phyloP scores from a whole-genome alignment of 805 yeast genomes.

The Candida schatavii region DNA sequence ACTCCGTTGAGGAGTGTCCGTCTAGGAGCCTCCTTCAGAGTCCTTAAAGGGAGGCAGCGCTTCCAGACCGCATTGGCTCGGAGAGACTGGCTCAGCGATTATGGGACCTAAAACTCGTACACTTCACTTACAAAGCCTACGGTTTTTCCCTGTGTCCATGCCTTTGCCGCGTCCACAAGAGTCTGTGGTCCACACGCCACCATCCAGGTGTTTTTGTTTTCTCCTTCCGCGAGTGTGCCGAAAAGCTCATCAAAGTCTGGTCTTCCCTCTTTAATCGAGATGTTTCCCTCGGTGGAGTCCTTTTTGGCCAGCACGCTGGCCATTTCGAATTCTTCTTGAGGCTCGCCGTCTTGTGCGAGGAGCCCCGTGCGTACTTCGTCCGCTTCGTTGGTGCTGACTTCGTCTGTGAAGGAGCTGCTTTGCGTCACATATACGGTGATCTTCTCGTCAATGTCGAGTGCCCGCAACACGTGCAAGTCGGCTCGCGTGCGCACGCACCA shows the following conservation, averaged over 20 bases:
- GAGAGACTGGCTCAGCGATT: too few species aligned
- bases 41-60: too few species aligned
- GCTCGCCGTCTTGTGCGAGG: slow-evolving; percentile 2
- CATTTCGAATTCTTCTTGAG: slow-evolving; percentile 42
- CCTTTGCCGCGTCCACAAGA: slow-evolving; percentile 38
- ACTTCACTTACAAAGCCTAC: slow-evolving; percentile 44
- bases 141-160: slow-evolving; percentile 33
- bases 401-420: background rate
- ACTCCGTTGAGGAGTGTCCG: too few species aligned
- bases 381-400: background rate
- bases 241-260: slow-evolving; percentile 42
- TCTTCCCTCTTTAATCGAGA: slow-evolving; percentile 37
- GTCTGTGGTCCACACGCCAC: slow-evolving; percentile 58
- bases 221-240: slow-evolving; percentile 22
- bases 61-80: too few species aligned
- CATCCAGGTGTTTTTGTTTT: slow-evolving; percentile 47
- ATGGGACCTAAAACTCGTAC: slow-evolving; percentile 39
- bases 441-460: slow-evolving; percentile 28
- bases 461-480: slow-evolving; percentile 48
- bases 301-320: slow-evolving; percentile 34
- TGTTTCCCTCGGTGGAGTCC: slow-evolving; percentile 32
- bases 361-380: background rate
- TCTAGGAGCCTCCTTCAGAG: too few species aligned
- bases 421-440: slow-evolving; percentile 40
- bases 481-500: slow-evolving; percentile 53